These are phyloP conservation scores for Myxozyma udenii DNA, from an alignment of 805 yeast genomes.

Conservation along the genomic window DNA sequence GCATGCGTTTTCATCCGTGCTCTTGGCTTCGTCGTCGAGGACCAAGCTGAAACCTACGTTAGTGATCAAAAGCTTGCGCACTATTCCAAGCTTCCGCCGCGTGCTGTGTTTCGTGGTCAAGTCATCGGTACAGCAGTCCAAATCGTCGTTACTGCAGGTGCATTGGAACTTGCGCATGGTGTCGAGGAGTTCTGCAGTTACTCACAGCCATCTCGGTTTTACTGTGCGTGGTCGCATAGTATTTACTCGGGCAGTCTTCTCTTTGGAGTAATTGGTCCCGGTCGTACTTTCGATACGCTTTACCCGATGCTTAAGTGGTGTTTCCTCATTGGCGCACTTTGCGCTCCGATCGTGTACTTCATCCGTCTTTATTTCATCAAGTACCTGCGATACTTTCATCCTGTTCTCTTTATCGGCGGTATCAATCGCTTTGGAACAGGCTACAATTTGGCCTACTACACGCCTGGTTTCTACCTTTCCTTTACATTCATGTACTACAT, in stretches of 20 bases:
- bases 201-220: constrained; percentile 46
- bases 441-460: constrained; percentile 69
- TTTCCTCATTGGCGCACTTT: constrained; percentile 55
- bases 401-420: constrained; percentile 57
- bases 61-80: constrained; percentile 63
- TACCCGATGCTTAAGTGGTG: constrained; percentile 58
- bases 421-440: constrained; percentile 32
- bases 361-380: constrained; percentile 1
- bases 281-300: constrained; percentile 52
- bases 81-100: constrained; percentile 62
- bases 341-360: constrained; percentile 45
- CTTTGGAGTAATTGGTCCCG: constrained; percentile 67
- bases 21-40: constrained; percentile 53
- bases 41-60: constrained; percentile 55
- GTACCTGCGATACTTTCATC: constrained; percentile 50
- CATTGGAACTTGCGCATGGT: constrained; percentile 36
- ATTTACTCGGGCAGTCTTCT: constrained; percentile 56
- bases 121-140: constrained; percentile 45
- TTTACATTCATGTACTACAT: constrained; percentile 55
- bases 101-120: constrained; percentile 56
- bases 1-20: constrained; percentile 64
- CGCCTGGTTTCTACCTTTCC: constrained; percentile 66
- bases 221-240: constrained; percentile 47
- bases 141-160: constrained; percentile 44
- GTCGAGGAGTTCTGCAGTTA: constrained; percentile 45